Evolutionary conservation across 164 flowering plant species (phyloP), one percentile per base, ranked within the genome.

Genomic region (Magnolia officinalis): DNA sequence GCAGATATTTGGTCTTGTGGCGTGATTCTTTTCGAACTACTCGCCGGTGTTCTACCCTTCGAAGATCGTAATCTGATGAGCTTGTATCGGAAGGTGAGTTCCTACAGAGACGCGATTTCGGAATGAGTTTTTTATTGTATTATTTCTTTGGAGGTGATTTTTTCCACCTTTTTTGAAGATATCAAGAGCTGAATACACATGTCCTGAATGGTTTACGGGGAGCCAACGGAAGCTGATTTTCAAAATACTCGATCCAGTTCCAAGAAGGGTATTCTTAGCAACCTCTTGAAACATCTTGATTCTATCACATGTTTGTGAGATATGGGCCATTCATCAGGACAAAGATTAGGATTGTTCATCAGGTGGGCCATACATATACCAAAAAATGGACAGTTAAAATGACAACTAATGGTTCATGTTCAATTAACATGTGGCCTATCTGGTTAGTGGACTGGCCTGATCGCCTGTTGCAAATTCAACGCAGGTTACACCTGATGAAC

Each of bases 1-100:
- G 90, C 88, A 65, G 94, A 92, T 84, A 77, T 88, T 80, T 92
- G 94, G 93, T 87, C 97, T 14, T 90, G 97, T 76, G 97, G 97
- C 66, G 92, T 92, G 24, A 83, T 92, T 74, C 89, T 92, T 23
- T 92, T 87, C 51, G 92, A 89, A 78, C 51, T 90, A 73, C 89
- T 89, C 8, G 81, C 94, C 0, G 92, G 97, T 23, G 77, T 71
- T 88, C 82, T 90, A 14, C 97, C 97, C 63, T 92, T 92, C 72
- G 89, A 89, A 19, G 94, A 92, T 50, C 84, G 77, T 0, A 89
- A 80, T 74, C 81, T 92, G 69, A 72, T 86, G 78, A 82, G 74
- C 67, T 77, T 92, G 77, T 92, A 92, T 63, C 83, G 71, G 65
- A 92, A 90, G 91, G 94, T 90, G 83, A 37, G 72, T 19, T 68